Evolutionary conservation across 768 basidiomycete genomes (phyloP).

Genomic region (Cystobasidiopsis lactophilus): DNA sequence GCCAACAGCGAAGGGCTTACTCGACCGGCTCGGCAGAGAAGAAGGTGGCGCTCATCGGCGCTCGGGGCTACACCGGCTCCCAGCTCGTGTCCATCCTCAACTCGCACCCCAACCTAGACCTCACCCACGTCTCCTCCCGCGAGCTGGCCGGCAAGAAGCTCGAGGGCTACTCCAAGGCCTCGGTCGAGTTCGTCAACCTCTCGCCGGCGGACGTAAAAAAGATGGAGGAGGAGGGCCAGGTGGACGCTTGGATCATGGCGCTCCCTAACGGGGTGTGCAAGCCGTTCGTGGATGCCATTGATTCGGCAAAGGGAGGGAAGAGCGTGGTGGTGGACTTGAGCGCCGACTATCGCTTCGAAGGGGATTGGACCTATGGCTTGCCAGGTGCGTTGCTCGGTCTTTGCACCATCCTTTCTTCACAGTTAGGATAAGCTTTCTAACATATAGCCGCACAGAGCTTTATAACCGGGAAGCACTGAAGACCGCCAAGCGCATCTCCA

Average conservation of each 20-base stretch:
- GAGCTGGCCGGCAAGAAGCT: constrained; percentile 67
- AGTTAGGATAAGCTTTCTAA: not conserved
- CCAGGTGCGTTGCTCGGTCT: constrained; percentile 54
- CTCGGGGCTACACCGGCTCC: constrained; percentile 86
- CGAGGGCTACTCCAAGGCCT: constrained; percentile 53
- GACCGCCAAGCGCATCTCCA: constrained; percentile 63
- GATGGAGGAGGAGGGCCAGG: constrained; percentile 72
- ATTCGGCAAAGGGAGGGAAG: constrained; percentile 33
- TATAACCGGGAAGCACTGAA: constrained; percentile 54
- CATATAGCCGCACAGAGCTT: constrained; percentile 40
- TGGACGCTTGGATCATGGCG: constrained; percentile 98
- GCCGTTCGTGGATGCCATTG: constrained; percentile 87
- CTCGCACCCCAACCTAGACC: constrained; percentile 62
- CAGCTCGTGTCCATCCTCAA: constrained; percentile 71
- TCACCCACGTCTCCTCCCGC: constrained; percentile 90
- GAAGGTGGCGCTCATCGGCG: constrained; percentile 81
- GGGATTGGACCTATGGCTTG: constrained; percentile 89
- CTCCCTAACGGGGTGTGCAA: constrained; percentile 93
- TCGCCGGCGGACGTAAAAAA: constrained; percentile 51
- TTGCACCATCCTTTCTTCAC: too few relatives aligned
- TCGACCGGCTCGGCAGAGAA: constrained; percentile 35
- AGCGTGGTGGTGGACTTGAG: constrained; percentile 80
- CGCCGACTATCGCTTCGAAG: constrained; percentile 88
- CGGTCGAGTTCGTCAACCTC: constrained; percentile 58
- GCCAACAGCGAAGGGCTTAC: constrained; percentile 44